phyloP scores from a whole-genome alignment of 2,329 filamentous ascomycete species.

The Diaporthe citriasiana region DNA sequence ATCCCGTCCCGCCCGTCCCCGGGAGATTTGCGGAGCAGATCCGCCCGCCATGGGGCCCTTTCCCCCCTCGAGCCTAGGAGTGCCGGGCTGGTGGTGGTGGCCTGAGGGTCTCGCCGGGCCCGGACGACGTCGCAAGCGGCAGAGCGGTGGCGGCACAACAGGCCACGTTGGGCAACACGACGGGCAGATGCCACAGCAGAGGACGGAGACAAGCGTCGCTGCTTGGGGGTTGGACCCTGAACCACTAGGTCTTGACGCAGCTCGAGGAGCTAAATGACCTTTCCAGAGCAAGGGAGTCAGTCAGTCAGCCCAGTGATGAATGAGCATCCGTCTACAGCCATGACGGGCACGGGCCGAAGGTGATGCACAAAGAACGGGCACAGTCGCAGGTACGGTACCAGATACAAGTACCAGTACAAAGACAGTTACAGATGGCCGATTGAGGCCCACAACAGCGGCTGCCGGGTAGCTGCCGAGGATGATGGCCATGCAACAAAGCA shows the following conservation, averaged over 20 bases:
- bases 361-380: background rate
- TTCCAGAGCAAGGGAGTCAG: too few relatives aligned
- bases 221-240: background rate
- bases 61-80: background rate
- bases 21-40: conserved; percentile 21
- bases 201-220: background rate
- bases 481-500: background rate
- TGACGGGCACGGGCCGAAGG: background rate
- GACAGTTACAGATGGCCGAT: background rate
- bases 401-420: background rate
- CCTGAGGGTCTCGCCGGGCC: background rate
- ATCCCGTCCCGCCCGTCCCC: conserved; percentile 12
- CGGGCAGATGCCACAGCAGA: background rate
- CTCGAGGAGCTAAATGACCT: background rate
- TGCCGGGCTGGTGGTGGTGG: background rate
- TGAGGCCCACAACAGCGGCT: background rate
- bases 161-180: background rate
- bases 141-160: background rate
- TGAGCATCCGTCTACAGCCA: background rate
- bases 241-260: background rate
- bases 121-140: background rate
- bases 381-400: background rate
- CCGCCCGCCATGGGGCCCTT: conserved; percentile 12
- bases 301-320: too few relatives aligned
- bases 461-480: background rate